Base-by-base conservation (phyloP, 768 basidiomycete species). In the Collybia nuda region DNA sequence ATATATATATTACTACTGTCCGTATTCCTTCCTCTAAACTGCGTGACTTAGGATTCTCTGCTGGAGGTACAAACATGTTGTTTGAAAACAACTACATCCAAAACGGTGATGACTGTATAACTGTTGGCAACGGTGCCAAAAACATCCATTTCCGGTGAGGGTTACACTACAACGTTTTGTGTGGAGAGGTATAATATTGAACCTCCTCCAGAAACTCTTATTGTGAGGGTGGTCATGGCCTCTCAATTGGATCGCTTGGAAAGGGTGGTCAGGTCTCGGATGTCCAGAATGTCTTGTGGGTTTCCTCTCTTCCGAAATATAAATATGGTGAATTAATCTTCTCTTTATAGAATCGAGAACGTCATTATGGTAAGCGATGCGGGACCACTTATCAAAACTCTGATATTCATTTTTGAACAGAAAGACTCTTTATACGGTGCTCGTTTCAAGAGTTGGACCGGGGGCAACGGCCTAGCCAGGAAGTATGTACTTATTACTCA, bases 391-490 rank as follows among this genome's bases (percentile, higher is more conserved):
- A 0, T 19, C 11, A 21, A 5, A 36, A 21, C 9, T 3, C 8
- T 9, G 22, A 4, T 9, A 14, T 35, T 28, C 35, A 14, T 18
- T 37, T 32, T 21, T 21, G 45, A 14, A 3, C 48, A 83, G 81
- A 75, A 75, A 54, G 72, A 75, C 46, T 63, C 74, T 0, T 63
- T 83, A 2, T 84, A 84, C 50, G 82, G 68, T 6, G 82, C 82
- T n/a, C 75, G 82, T 8, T 85, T 84, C 69, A 84, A 84, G 67
- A 84, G 83, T 58, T 84, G 81, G 81, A 77, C 79, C 0, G 82
- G 82, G 0, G 83, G 82, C 26, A 80, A 81, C 49, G 83, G 84
- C 0, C 47, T 78, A 2, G 81, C 80, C 1, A 64, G 73, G 40
- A 84, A 84, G 82, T 82, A 52, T 5, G 73, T 55, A 9, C 9